Evolutionary conservation across 495 filamentous ascomycete species (phyloP), one percentile per base, ranked within the genome.

Genomic region (Xylaria telfairii): DNA sequence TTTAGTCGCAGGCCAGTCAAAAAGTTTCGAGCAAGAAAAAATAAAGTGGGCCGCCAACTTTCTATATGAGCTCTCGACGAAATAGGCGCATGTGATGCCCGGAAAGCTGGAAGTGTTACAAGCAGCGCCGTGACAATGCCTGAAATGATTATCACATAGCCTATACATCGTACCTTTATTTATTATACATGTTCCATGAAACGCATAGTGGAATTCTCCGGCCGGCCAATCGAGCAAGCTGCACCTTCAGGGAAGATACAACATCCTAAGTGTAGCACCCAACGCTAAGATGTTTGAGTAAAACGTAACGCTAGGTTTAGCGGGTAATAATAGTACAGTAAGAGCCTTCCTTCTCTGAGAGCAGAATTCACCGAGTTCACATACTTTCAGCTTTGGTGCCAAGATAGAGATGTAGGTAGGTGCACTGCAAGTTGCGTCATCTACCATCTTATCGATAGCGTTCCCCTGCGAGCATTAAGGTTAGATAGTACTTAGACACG

Each of bases 401-500:
- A 37, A 37, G 34, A 37, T 37, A 37, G 8, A 37, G 4, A 37
- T 37, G 34, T 8, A 37, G 34, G 8, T 37, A 37, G 34, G 34
- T 37, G 8, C 34, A 37, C 34, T 37, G 34, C 34, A 37, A 37
- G 34, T 37, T 37, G 34, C 34, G 34, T 37, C 34, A 37, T 37
- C 34, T 37, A 37, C 10, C 19, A 46, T 46, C 64, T 67, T 54
- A 67, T 67, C 64, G 47, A 54, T 54, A 67, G 54, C 1, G 2
- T 0, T 24, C 2, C 13, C 42, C 28, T 2, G 15, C 5, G 6
- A 42, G 24, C n/a, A 8, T 26, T 53, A 53, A 53, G 47, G 24
- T 24, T 26, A 53, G 24, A 26, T 24, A 12, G 47, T 53, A 53
- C 47, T 21, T 53, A 53, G 47, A 3, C 21, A 41, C 15, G 30